Evolutionary conservation across 1,284 basidiomycete genomes (phyloP), one percentile per base, ranked within the genome.

Genomic region (Chondrostereum purpureum): DNA sequence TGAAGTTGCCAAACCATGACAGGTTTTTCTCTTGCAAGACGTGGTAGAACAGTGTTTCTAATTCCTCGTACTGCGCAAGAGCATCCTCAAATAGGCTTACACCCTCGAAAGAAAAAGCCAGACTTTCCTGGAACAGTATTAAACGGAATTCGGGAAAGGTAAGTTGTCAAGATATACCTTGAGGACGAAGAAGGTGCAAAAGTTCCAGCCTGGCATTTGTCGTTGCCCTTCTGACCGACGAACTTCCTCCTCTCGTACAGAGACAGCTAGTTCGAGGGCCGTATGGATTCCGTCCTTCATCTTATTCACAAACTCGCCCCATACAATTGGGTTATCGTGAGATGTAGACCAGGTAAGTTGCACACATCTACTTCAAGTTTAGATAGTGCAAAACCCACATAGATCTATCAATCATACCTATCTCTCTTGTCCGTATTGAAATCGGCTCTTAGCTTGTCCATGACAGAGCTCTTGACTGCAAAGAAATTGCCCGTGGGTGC

Each of bases 181-280:
- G 20, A 94, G 69, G 27, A 93, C 80, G 63, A 97, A 96, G 72
- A 94, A 98, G 0, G 88, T 92, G 61, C 92, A 93, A 59, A 95
- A 97, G 61, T 96, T 94, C 94, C 94, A 97, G 2, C 92, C 93
- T 1, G 90, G 88, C 76, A 92, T 88, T 51, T 83, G 75, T 47
- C 88, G 74, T 60, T 95, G 90, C 39, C 80, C 74, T 60, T 97
- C 93, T 0, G 88, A 90, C 18, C 88, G 77, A 56, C 77, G 83
- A 2, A 96, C 83, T 49, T 95, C 92, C 41, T 96, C 93, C 58
- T 93, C 88, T 13, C 89, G 76, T 53, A 84, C 80, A 4, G 75
- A 66, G 34, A 98, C 74, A 4, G 87, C 81, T 6, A 70, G 66
- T 57, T 97, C 91, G 52, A 98, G 92, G 0, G 92, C 85, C 24